Evolutionary conservation across 1,139 yeast species (phyloP), one percentile per base, ranked within the genome.

Genomic region (Candida dubliniensis): DNA sequence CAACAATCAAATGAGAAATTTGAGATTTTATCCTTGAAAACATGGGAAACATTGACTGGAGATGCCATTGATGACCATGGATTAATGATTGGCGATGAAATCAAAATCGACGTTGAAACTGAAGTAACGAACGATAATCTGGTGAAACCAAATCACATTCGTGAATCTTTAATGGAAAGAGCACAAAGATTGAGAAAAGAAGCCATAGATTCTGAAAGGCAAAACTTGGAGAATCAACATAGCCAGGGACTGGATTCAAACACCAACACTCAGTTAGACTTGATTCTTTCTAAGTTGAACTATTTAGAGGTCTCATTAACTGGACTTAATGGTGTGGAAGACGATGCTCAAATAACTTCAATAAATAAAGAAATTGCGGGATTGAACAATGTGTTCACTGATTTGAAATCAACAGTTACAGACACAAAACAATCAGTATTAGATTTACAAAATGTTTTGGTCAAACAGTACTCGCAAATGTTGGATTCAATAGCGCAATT

Each of bases 51-150:
- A 32, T 67, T 83, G 18, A 70, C 82, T 4, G 74, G 67, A 40
- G 88, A 82, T 52, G 78, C 79, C 55, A 51, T 66, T 55, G 82
- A 79, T 48, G 85, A 82, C 51, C 84, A 81, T 54, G 81, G 79
- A 0, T 66, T 77, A 18, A 65, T 78, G 49, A 69, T 75, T 52
- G 74, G 66, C 29, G 84, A 82, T 1, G 61, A 59, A 25, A 51
- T 68, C 32, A 60, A 63, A 43, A 56, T 66, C 4, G 60, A 55
- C 13, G 53, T 50, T 31, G 55, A 55, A 26, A 53, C 63, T 0
- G 58, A 56, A 1, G 52, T 54, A 3, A 49, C 45, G 14, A 46
- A 38, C 25, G 34, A 23, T 26, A 27, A 26, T 8, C 35, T 34
- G 30, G 42, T 39, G 14, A 42, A 30, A n/a, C 52, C 52, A 23